Conservation (phyloP, 257 asterid genomes). For the Gynochthodes officinalis region DNA sequence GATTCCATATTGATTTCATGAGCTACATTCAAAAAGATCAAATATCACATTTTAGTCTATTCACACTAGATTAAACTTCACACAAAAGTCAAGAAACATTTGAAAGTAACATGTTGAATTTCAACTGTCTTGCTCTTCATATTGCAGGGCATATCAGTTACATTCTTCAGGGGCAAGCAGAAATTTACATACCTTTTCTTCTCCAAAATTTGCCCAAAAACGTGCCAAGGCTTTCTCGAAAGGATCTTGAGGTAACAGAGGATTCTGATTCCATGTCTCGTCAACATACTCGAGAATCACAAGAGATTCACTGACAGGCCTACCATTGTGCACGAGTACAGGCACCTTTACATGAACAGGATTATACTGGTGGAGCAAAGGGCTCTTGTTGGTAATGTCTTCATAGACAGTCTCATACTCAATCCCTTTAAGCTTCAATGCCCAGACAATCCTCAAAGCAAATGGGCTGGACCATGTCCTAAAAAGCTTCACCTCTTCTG, state of each 20-base stretch:
- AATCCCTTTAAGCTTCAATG: conserved; percentile 55
- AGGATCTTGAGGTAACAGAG: conserved; percentile 66
- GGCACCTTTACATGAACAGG: conserved; percentile 60
- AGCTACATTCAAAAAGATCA: conserved; percentile 31
- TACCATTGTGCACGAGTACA: conserved; percentile 67
- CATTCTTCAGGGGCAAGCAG: background rate
- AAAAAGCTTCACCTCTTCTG: conserved; percentile 60
- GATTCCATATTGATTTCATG: conserved; percentile 35
- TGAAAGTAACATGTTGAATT: no score
- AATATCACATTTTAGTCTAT: background rate
- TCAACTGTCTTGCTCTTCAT: background rate
- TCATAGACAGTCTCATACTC: conserved; percentile 48
- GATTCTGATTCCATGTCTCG: conserved; percentile 58
- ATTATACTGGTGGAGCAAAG: conserved; percentile 49
- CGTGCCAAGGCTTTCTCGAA: conserved; percentile 56
- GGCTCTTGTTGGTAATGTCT: conserved; percentile 53
- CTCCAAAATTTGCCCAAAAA: conserved; percentile 74
- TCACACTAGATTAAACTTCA: background rate
- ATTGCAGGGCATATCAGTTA: background rate
- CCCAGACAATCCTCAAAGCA: conserved; percentile 49
- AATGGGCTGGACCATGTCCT: conserved; percentile 68
- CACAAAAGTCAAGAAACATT: no score
- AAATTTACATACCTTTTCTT: conserved; percentile 46
- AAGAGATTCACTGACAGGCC: conserved; percentile 65
- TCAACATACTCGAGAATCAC: conserved; percentile 73